Conservation (phyloP, 495 filamentous ascomycete species). For the Daldinia caldariorum region DNA sequence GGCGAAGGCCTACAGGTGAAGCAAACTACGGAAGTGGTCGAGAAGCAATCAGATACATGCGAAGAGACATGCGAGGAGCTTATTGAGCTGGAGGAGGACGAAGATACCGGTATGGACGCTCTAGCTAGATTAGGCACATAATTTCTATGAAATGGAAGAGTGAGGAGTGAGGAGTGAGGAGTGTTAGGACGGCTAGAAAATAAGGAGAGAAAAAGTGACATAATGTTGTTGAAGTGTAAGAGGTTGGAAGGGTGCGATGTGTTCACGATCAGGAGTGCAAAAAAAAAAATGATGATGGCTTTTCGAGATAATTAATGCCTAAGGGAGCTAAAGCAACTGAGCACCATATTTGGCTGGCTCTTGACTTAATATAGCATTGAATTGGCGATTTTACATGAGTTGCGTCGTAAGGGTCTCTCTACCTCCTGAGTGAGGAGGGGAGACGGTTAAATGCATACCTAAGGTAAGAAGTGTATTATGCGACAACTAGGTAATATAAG, state of each 20-base stretch:
- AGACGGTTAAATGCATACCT: not conserved
- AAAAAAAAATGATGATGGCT: not conserved
- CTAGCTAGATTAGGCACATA: slow-evolving; percentile 18
- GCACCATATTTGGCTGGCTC: not conserved
- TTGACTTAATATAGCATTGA: not conserved
- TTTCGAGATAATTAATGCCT: not conserved
- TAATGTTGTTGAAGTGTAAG: not conserved
- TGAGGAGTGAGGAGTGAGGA: not conserved
- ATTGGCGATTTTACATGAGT: not conserved
- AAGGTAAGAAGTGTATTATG: not conserved
- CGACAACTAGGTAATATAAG: not conserved
- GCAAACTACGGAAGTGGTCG: not conserved
- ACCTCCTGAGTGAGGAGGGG: not conserved
- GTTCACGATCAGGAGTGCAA: not conserved
- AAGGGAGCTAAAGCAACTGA: not conserved
- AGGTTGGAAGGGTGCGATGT: not conserved
- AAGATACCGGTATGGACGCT: slow-evolving; percentile 35
- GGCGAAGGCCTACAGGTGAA: not conserved
- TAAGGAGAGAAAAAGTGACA: not conserved
- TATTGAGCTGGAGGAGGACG: slow-evolving; percentile 35
- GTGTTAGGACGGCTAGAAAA: not conserved
- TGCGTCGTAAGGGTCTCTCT: no score
- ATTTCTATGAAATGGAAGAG: not conserved
- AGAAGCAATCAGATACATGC: not conserved
- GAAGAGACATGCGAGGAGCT: slow-evolving; percentile 24